A percentile compares a stretch with the other conserved stretches of the same genome.
Evolutionary conservation across 306 rosid species (phyloP).

Genomic region (Mimosa bimucronata): DNA sequence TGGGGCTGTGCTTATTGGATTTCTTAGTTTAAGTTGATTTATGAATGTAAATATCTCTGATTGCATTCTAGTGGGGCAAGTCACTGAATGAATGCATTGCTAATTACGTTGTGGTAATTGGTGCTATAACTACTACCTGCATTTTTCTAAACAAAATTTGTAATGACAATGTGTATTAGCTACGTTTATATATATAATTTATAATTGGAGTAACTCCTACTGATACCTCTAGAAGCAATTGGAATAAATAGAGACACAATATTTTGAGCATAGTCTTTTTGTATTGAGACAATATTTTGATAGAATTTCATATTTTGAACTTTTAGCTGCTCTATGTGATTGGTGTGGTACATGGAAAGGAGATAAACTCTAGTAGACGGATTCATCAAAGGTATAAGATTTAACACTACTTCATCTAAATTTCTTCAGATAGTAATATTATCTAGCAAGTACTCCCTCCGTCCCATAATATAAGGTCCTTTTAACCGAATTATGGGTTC

Average conservation of each 20-base stretch:
- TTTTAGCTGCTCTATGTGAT: constrained; percentile 66
- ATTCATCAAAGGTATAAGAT: too few species aligned
- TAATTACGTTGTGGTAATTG: neutral
- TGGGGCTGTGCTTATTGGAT: neutral
- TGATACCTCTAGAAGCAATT: neutral
- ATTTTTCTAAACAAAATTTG: constrained; percentile 1
- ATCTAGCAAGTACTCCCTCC: too few species aligned
- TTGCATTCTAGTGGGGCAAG: constrained; percentile 3
- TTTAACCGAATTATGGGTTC: too few species aligned
- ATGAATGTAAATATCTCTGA: neutral
- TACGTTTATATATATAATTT: constrained; percentile 5
- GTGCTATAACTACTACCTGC: neutral
- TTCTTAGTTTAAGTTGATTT: constrained; percentile 25
- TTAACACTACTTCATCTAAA: too few species aligned
- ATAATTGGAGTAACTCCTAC: constrained; percentile 8
- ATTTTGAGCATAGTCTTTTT: neutral
- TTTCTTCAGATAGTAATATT: too few species aligned
- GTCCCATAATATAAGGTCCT: too few species aligned
- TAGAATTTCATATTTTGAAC: constrained; percentile 32
- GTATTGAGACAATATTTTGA: constrained; percentile 18
- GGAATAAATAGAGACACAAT: neutral
- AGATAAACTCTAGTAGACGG: constrained; percentile 47
- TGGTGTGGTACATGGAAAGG: constrained; percentile 96
- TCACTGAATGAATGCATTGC: neutral
- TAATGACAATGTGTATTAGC: neutral